Conservation (phyloP, 2,329 filamentous ascomycete genomes). For the Colletotrichum brevisporum region DNA sequence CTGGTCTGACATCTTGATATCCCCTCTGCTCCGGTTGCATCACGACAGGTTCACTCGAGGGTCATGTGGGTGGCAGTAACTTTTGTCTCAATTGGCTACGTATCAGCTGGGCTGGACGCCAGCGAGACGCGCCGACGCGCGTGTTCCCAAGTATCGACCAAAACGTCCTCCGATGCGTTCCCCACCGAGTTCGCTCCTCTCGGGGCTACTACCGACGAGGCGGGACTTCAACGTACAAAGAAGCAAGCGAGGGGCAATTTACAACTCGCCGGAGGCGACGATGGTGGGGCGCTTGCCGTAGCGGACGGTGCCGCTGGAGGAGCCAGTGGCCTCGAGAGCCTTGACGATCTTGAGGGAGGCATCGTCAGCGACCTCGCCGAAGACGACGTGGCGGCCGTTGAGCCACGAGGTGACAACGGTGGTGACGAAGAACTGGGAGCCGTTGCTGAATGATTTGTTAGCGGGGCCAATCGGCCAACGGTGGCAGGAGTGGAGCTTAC, state of each 20-base stretch:
- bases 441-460: slow-evolving; percentile 78
- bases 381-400: slow-evolving; percentile 87
- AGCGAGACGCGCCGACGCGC: slow-evolving; percentile 27
- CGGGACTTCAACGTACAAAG: slow-evolving; percentile 43
- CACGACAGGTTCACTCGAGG: too few relatives aligned
- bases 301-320: slow-evolving; percentile 67
- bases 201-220: slow-evolving; percentile 23
- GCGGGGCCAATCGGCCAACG: neutral
- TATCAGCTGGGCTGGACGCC: slow-evolving; percentile 20
- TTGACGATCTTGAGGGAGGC: slow-evolving; percentile 68
- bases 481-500: slow-evolving; percentile 58
- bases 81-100: slow-evolving; percentile 37
- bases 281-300: slow-evolving; percentile 73
- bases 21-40: too few relatives aligned
- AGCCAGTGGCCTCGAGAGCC: slow-evolving; percentile 73
- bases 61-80: slow-evolving; percentile 15
- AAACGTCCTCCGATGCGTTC: slow-evolving; percentile 13
- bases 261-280: slow-evolving; percentile 65
- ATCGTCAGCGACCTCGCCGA: slow-evolving; percentile 77
- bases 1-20: too few relatives aligned
- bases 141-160: slow-evolving; percentile 31
- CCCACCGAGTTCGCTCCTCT: slow-evolving; percentile 13
- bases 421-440: slow-evolving; percentile 98
- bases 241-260: slow-evolving; percentile 47
- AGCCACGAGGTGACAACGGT: slow-evolving; percentile 92